Percentiles rank a stretch among this genome's conserved stretches.
Conservation (phyloP, 73 alveolate genomes). For the Paramecium pentaurelia region DNA sequence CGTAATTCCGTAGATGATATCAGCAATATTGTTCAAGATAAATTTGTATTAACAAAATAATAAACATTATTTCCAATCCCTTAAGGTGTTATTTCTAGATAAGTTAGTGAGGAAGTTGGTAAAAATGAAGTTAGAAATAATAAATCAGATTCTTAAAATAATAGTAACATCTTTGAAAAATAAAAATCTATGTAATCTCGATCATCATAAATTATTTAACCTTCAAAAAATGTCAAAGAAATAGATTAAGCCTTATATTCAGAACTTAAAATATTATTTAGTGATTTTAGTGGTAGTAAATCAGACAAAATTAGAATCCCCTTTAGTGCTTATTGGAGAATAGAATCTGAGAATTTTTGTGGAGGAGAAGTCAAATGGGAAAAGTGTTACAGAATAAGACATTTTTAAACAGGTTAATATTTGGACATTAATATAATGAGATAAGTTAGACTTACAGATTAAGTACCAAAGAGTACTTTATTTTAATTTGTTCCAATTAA, state of each 20-base stretch:
- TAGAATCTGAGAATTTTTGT: background rate
- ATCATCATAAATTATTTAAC: background rate
- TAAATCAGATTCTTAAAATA: background rate
- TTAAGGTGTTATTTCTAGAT: background rate
- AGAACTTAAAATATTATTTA: background rate
- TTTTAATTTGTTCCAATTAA: background rate
- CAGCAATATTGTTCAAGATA: background rate
- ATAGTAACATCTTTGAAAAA: background rate
- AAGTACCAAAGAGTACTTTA: background rate
- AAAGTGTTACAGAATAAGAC: conserved; percentile 23
- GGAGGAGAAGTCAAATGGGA: conserved; percentile 34
- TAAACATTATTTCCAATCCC: background rate
- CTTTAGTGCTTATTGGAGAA: conserved; percentile 45
- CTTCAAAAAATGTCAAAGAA: background rate
- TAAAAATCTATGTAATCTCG: background rate
- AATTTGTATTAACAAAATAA: background rate
- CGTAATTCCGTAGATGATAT: background rate
- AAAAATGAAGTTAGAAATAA: background rate
- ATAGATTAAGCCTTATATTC: background rate
- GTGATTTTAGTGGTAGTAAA: background rate
- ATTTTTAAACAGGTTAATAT: conserved; percentile 38
- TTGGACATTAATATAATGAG: background rate
- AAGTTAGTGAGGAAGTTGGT: background rate
- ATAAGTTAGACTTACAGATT: background rate
- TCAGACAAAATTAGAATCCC: background rate